Base-by-base conservation (phyloP, 257 asterid species). In the Plectranthus barbatus region DNA sequence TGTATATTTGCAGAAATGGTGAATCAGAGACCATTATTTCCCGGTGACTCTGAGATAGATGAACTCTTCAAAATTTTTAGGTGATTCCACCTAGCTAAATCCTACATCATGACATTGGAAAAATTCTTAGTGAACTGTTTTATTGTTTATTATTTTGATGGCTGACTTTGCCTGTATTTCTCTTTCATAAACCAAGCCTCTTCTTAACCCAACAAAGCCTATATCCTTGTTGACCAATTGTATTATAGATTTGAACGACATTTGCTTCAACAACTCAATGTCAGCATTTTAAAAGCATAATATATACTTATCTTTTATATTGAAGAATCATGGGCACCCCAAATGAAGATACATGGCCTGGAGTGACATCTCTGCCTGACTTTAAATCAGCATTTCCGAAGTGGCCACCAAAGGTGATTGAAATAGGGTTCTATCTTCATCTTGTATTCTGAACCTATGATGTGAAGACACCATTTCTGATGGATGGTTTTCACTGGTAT, bases 1-100 rank as follows among this genome's bases (percentile, higher is more conserved):
- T 92, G 98, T 77, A 92, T 92, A 80, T 92, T 92, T 79, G 95
- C 97, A 19, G 98, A 92, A 84, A 92, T 92, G 98, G 95, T 88
- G 70, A 92, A 62, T 72, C 91, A 82, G 69, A 75, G 60, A 36
- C 85, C 98, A 29, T 17, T 92, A 72, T 92, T 92, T 76, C 95
- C 95, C 4, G 98, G 98, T n/a, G 95, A 88, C 84, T 92, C 98
- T 45, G 98, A 88, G 79, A 92, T 88, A 55, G 98, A 88, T 60
- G 95, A 91, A 64, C 90, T 91, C 75, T 88, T 84, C 62, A 84
- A 80, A 73, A 91, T 91, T 51, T 91, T 91, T 75, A 86, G 96
- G 98, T 91, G 60, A 74, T 70, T 60, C 64, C 29, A 37, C n/a
- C n/a, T n/a, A 7, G 29, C 41, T 51, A 40, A 51, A 41, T 44